phyloP scores from a whole-genome alignment of 257 asterid genomes.

The Solanum habrochaites region DNA sequence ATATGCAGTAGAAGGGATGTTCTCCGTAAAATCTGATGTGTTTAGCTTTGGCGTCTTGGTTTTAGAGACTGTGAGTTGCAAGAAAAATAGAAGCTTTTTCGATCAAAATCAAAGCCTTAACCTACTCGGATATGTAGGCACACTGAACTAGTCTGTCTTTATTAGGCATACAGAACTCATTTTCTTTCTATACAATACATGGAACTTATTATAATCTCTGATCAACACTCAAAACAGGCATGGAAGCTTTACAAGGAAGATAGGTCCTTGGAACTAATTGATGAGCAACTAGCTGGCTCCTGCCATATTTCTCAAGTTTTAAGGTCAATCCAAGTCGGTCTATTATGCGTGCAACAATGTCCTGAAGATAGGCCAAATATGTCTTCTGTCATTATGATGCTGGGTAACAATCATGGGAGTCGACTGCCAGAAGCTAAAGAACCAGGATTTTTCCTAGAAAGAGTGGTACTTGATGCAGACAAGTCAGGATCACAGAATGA shows the following conservation, averaged over 20 bases:
- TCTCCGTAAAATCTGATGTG: conserved; percentile 21
- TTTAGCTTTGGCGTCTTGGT: conserved; percentile 24
- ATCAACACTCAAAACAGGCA: background rate
- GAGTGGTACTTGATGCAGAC: background rate
- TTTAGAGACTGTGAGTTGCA: conserved; percentile 16
- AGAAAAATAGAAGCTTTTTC: conserved; percentile 12
- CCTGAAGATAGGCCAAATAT: background rate
- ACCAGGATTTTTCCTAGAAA: background rate
- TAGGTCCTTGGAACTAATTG: background rate
- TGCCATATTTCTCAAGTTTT: background rate
- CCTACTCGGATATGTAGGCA: conserved; percentile 22
- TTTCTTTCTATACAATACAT: background rate
- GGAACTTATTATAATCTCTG: background rate
- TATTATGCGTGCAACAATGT: background rate
- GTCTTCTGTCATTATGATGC: background rate
- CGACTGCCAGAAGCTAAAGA: background rate
- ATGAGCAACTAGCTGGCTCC: background rate
- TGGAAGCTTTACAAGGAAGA: conserved; percentile 6
- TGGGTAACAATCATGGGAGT: background rate
- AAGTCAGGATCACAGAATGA: background rate
- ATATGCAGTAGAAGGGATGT: conserved; percentile 16
- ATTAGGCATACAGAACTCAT: background rate
- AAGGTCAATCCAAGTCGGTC: background rate
- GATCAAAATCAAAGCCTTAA: conserved; percentile 7
- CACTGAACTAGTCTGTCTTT: background rate